Percentiles rank a stretch among this genome's conserved stretches.
These are phyloP conservation scores for Boletus subcaerulescens DNA, from an alignment of 768 basidiomycete genomes.

Conservation along the genomic window DNA sequence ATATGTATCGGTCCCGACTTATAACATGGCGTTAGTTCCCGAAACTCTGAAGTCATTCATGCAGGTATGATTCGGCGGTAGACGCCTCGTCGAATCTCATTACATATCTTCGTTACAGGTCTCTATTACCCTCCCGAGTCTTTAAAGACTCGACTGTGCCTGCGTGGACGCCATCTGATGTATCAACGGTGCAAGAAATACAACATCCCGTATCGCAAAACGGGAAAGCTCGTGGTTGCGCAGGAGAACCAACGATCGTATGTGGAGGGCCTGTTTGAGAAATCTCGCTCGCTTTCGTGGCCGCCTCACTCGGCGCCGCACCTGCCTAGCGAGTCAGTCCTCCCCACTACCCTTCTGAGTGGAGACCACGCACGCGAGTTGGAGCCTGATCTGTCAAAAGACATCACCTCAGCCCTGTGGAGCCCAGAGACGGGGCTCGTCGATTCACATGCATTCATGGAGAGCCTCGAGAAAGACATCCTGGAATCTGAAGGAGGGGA, in stretches of 20 bases:
- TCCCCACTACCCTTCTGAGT: conserved; percentile 67
- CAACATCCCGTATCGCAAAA: conserved; percentile 65
- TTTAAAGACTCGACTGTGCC: conserved; percentile 81
- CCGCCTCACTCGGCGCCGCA: conserved; percentile 39
- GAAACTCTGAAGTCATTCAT: conserved; percentile 95
- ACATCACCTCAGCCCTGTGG: conserved; percentile 73
- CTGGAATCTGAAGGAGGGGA: conserved; percentile 63
- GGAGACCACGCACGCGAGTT: conserved; percentile 65
- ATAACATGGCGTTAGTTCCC: conserved; percentile 50
- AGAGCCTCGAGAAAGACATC: conserved; percentile 80
- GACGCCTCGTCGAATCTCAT: not conserved
- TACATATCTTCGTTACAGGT: conserved; percentile 40
- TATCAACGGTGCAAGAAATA: conserved; percentile 69
- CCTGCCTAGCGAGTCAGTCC: conserved; percentile 31
- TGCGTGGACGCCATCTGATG: conserved; percentile 81
- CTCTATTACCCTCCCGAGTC: conserved; percentile 83
- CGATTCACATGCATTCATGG: conserved; percentile 82
- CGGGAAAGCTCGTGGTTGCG: conserved; percentile 91
- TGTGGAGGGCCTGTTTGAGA: conserved; percentile 63
- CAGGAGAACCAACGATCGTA: conserved; percentile 63
- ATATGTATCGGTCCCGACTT: not conserved
- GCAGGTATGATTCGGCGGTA: conserved; percentile 48
- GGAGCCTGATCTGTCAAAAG: conserved; percentile 77
- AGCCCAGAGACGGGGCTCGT: conserved; percentile 89
- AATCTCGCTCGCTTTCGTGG: conserved; percentile 54